Evolutionary conservation across 352 stramenopile species (phyloP).

Genomic region (Phytophthora megakarya): DNA sequence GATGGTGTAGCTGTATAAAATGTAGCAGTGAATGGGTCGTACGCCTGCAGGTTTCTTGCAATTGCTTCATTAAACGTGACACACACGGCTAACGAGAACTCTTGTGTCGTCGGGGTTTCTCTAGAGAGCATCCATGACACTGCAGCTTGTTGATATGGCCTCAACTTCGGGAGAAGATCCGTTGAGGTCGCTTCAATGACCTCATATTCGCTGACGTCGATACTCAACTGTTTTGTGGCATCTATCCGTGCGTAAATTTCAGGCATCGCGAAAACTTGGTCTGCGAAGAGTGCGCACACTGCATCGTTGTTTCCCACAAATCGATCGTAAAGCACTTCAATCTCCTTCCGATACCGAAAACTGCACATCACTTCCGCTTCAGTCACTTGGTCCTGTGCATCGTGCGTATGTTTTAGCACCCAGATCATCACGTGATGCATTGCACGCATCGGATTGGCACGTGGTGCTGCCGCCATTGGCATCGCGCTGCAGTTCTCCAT

Average conservation of each 20-base stretch:
- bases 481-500: conserved; percentile 10
- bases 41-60: conserved; percentile 9
- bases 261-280: conserved; percentile 49
- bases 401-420: conserved; percentile 41
- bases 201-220: conserved; percentile 24
- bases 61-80: conserved; percentile 27
- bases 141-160: conserved; percentile 97
- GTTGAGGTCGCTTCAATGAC: conserved; percentile 2
- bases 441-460: conserved; percentile 7
- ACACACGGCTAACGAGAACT: background rate
- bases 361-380: conserved; percentile 28
- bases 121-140: conserved; percentile 94
- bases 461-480: conserved; percentile 15
- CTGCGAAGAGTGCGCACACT: conserved; percentile 13
- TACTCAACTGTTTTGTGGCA: conserved; percentile 37
- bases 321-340: conserved; percentile 51
- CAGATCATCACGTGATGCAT: conserved; percentile 68
- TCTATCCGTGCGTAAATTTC: conserved; percentile 68
- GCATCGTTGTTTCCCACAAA: conserved; percentile 27
- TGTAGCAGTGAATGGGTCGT: conserved; percentile 47
- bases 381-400: background rate
- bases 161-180: conserved; percentile 82
- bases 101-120: conserved; percentile 66
- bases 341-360: conserved; percentile 58
- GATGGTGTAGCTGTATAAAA: conserved; percentile 26